Evolutionary conservation across 768 basidiomycete species (phyloP), one percentile per base, ranked within the genome.

Genomic region (Russula lepida): DNA sequence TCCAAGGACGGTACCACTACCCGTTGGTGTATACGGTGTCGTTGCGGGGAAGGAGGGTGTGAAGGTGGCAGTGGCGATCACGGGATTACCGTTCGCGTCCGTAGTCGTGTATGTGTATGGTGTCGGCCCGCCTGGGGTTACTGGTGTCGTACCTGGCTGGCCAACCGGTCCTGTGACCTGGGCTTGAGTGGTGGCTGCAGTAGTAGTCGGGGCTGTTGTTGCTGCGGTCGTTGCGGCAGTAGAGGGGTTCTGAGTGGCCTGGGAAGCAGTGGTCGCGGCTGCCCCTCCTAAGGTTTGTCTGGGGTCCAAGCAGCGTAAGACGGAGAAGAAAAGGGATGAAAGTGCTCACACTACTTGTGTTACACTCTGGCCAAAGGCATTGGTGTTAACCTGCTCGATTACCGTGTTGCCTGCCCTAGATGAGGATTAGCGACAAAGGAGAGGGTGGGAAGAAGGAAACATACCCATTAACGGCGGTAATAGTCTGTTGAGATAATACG

Each of bases 81-180:
- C 54, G 1, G 67, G 66, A n/a, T 68, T 59, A 56, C 72, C 73
- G 49, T 55, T 59, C n/a, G 67, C 74, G 50, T 74, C 65, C 6
- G 74, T 74, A 5, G 75, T 76, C 3, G 72, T 73, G 62, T 73
- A 75, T 2, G 52, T 55, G 62, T 69, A 75, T 1, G 68, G 61
- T 1, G 72, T 75, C 12, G 63, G 64, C 17, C 63, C 67, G 23
- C 64, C 56, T 2, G 63, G 39, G 0, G 63, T 65, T n/a, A 64
- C 19, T 5, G 68, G 63, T 3, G 70, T 68, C 17, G 78, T 32
- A 3, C 68, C 75, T 25, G 84, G 83, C 64, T 80, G 78, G 7
- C 78, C 86, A 0, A 87, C 85, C 3, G 84, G 83, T 0, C 83
- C 83, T 64, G 77, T 66, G 17, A 35, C 56, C 15, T 65, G 32